A percentile compares a stretch with the other conserved stretches of the same genome.
These are phyloP conservation scores for Knufia fluminis DNA, from an alignment of 2,329 filamentous ascomycete genomes.

Conservation along the genomic window DNA sequence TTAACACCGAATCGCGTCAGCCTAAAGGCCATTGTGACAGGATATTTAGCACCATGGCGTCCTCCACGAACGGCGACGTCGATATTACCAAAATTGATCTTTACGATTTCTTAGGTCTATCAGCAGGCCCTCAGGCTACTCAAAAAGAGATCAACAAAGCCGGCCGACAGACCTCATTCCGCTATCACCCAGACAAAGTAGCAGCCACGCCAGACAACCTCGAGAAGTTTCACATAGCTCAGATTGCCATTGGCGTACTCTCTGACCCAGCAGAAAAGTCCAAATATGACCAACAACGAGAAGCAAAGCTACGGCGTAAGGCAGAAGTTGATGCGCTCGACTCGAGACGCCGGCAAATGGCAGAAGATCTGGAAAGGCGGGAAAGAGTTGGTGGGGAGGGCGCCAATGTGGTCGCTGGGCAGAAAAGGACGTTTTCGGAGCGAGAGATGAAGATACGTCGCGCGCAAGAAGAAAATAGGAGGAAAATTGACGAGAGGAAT, in stretches of 20 bases:
- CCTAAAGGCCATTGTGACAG: not conserved
- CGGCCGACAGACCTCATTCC: conserved; percentile 76
- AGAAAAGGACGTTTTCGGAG: conserved; percentile 48
- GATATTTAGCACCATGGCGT: conserved; percentile 28
- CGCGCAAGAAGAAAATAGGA: conserved; percentile 45
- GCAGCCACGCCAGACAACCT: conserved; percentile 58
- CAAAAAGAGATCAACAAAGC: conserved; percentile 71
- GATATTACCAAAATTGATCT: conserved; percentile 60
- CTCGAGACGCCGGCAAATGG: conserved; percentile 63
- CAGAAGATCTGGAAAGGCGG: conserved; percentile 73
- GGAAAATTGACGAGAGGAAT: conserved; percentile 41
- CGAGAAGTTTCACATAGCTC: conserved; percentile 74
- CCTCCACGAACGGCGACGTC: conserved; percentile 41
- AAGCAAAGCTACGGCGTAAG: conserved; percentile 60
- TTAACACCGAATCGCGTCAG: not conserved
- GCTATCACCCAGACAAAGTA: conserved; percentile 90
- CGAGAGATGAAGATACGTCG: conserved; percentile 45
- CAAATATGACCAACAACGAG: conserved; percentile 68
- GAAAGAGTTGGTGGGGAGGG: conserved; percentile 48
- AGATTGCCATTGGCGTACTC: conserved; percentile 78
- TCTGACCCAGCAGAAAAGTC: conserved; percentile 60
- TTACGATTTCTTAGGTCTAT: conserved; percentile 65
- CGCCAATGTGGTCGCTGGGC: conserved; percentile 36
- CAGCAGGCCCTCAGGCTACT: conserved; percentile 48
- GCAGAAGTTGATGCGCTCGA: conserved; percentile 65